Conservation (phyloP, 1,284 basidiomycete species). For the Anthracocystis walkeri region DNA sequence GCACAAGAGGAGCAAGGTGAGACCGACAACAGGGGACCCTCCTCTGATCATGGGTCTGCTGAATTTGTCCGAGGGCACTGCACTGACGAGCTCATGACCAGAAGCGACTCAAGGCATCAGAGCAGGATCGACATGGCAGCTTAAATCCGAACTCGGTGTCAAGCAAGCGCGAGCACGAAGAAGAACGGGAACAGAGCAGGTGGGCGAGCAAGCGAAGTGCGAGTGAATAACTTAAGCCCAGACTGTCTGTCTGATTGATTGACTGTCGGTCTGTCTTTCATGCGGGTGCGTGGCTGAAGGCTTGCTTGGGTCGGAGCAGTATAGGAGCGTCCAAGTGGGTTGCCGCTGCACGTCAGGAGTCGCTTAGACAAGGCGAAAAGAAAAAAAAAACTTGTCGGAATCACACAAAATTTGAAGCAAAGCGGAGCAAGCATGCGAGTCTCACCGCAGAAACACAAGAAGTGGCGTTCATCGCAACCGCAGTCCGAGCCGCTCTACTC, state of each 20-base stretch:
- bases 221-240: neutral
- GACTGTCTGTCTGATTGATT: neutral
- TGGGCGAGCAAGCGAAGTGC: too few relatives aligned
- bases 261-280: neutral
- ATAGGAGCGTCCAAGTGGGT: conserved; percentile 3
- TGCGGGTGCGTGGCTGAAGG: conserved; percentile 5
- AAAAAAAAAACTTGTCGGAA: conserved; percentile 4
- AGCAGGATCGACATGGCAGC: neutral
- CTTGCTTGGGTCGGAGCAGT: neutral
- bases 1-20: too few relatives aligned
- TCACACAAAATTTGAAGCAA: neutral
- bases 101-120: neutral
- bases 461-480: too few relatives aligned
- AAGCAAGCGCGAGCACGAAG: too few relatives aligned
- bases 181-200: neutral
- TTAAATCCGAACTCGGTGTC: too few relatives aligned
- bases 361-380: conserved; percentile 5
- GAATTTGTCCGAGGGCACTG: too few relatives aligned
- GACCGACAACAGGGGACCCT: too few relatives aligned
- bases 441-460: too few relatives aligned
- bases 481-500: too few relatives aligned
- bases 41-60: too few relatives aligned
- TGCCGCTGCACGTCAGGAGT: conserved; percentile 24
- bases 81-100: too few relatives aligned
- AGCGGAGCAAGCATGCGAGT: neutral